These are phyloP conservation scores for Oxyria digyna DNA, from an alignment of 148 eudicot genomes.

Conservation along the genomic window DNA sequence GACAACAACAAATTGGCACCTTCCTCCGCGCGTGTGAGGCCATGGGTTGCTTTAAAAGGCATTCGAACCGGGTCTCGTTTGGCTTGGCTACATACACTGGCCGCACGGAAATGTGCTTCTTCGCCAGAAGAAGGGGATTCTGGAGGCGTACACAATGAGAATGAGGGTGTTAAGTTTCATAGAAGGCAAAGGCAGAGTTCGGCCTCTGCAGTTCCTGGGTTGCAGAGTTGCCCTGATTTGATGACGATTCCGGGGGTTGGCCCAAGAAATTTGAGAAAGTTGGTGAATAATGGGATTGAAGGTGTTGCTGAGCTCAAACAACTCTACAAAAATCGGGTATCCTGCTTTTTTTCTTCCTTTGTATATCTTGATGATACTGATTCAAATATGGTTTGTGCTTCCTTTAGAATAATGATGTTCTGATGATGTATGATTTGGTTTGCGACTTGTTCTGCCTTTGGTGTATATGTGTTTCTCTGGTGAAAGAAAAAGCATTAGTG, in stretches of 20 bases:
- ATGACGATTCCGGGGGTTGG: conserved; percentile 88
- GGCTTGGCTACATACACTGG: conserved; percentile 37
- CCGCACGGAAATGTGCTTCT: no score
- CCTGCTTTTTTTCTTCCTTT: background rate
- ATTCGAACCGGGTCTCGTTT: conserved; percentile 24
- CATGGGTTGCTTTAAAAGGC: conserved; percentile 43
- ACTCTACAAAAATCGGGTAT: conserved; percentile 75
- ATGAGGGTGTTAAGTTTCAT: conserved; percentile 26
- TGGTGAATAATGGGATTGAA: conserved; percentile 76
- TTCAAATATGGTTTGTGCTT: no score
- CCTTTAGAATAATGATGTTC: no score
- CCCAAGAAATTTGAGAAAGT: conserved; percentile 83
- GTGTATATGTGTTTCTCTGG: no score
- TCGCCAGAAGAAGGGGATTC: background rate
- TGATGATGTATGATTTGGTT: no score
- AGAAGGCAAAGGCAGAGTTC: conserved; percentile 37
- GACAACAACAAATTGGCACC: no score
- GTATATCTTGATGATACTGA: background rate
- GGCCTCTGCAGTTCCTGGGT: conserved; percentile 6
- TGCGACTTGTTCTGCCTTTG: no score
- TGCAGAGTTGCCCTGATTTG: conserved; percentile 49
- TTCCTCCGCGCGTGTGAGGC: conserved; percentile 12
- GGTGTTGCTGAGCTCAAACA: conserved; percentile 75
- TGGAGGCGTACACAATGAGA: no score
- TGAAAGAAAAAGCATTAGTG: no score